Base-by-base conservation (phyloP, 345 rosid genomes). In the Arabis hirsuta region DNA sequence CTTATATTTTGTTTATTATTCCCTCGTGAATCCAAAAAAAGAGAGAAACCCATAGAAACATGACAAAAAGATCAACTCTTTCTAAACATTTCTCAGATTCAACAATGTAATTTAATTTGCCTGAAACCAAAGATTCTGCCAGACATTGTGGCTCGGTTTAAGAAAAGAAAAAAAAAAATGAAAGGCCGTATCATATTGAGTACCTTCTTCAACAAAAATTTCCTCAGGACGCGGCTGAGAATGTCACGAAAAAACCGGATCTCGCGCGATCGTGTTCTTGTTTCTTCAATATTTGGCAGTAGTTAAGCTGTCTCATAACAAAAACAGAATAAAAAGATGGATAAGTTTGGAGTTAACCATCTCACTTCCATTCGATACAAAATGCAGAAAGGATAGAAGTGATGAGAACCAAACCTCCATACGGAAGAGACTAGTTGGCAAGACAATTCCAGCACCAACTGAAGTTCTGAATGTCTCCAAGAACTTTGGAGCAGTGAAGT, bases 361-460 rank as follows among this genome's bases (percentile, higher is more conserved):
- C 39, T 27, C 29, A 55, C 7, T 20, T 54, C 14, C 32, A 36
- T n/a, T 14, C 11, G 6, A 64, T 12, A 12, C 13, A 24, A 36
- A 65, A 14, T 39, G 38, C 22, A 62, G 4, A 62, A 73, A 14
- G 24, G 62, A 67, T 32, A 31, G 7, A 19, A 34, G 41, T 31
- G 12, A 67, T 39, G 62, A 22, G 50, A 62, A 73, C 6, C 86
- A 81, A 55, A 91, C 98, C 99, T 95, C 99, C 82, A 95, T 68
- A 32, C 97, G 96, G 79, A 89, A 84, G n/a, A 87, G 70, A 79
- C 73, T 82, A 9, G 89, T 86, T 29, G 99, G 97, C 43, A 95
- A 69, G 70, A 95, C 96, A 47, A 95, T 71, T 56, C 99, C 99
- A 74, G 65, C 93, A 70, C 99, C 99, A 14, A 82, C 86, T 5